Evolutionary conservation across 208 protist species (phyloP), one percentile per base, ranked within the genome.

Genomic region (Acanthamoeba sp.): DNA sequence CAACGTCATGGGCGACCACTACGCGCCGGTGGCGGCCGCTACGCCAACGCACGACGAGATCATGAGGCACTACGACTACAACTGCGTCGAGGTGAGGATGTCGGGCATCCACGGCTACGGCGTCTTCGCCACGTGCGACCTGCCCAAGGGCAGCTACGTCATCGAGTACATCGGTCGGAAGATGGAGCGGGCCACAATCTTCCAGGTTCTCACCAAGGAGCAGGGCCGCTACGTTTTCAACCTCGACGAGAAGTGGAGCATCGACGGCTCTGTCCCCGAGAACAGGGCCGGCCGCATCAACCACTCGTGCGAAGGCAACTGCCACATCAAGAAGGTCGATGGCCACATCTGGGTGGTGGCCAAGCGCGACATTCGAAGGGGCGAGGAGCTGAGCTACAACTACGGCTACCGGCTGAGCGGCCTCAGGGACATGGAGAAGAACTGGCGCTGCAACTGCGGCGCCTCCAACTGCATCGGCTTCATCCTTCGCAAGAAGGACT

Each of bases 351-450:
- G 45, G 52, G 57, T 91, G 22, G 85, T 91, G 50, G 85, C 85
- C 50, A 91, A 91, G 85, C 50, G 85, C 36, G 57, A 91, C 55
- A 91, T 91, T 22, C 20, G 32, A 16, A 2, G 52, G 2, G 59
- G 59, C 22, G 85, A 91, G 59, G 85, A 91, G 59, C 85, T 91
- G 29, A 91, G 85, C 85, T 91, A 91, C 85, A 91, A 91, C 85
- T 91, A 91, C 36, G 85, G 85, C 55, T 91, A 91, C 78, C 40
- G 78, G 29, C 78, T 87, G 24, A 87, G 78, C 78, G 78, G 78
- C 78, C 78, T 87, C 42, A 12, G 78, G 32, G 78, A 87, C 50
- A 87, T 87, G 78, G 78, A 87, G 78, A 87, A 87, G 78, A 87
- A 87, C 50, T 87, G 78, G 78, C 22, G 78, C 27, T 87, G 78